Evolutionary conservation across 768 basidiomycete species (phyloP).

Genomic region (Trametes gibbosa): DNA sequence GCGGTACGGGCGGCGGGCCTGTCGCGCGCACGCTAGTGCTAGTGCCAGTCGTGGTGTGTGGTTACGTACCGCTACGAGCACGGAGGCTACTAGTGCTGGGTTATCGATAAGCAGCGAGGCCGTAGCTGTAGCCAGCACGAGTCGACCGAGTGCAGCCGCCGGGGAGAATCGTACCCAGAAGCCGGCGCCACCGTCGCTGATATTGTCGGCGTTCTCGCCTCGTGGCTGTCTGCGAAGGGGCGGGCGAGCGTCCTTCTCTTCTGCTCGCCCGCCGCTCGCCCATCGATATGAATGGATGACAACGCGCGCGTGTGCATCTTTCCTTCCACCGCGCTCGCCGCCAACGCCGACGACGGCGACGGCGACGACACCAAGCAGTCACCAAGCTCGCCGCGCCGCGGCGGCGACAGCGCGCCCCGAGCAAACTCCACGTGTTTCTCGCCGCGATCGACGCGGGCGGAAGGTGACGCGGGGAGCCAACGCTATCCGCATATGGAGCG

Average conservation of each 20-base stretch:
- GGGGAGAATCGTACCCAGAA: too few species aligned
- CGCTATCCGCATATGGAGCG: conserved; percentile 1
- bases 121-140: too few species aligned
- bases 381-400: too few species aligned
- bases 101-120: too few species aligned
- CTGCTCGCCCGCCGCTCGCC: not conserved
- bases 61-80: not conserved
- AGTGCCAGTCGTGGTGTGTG: not conserved
- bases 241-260: not conserved
- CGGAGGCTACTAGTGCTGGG: too few species aligned
- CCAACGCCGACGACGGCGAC: not conserved
- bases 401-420: not conserved
- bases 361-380: too few species aligned
- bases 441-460: not conserved
- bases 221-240: not conserved
- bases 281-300: too few species aligned
- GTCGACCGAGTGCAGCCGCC: too few species aligned
- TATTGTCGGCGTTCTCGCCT: not conserved
- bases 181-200: not conserved
- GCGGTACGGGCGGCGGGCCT: not conserved
- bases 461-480: not conserved
- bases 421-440: not conserved
- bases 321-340: too few species aligned
- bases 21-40: not conserved
- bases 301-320: too few species aligned